A percentile compares a stretch with the other conserved stretches of the same genome.
Conservation (phyloP, 495 filamentous ascomycete species). For the Neurospora cerealis region DNA sequence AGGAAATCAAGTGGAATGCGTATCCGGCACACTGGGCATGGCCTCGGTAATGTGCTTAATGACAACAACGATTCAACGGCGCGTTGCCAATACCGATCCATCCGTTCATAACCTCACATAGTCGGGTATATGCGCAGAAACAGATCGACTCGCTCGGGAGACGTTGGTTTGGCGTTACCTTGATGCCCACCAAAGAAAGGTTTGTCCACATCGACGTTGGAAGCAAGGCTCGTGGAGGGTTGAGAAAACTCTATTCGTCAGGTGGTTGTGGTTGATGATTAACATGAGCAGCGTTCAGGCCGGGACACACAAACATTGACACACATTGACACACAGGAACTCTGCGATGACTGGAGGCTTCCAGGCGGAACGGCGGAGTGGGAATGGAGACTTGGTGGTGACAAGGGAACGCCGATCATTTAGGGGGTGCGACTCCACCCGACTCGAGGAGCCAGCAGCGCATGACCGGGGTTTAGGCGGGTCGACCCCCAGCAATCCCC, state of each 20-base stretch:
- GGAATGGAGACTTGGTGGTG: not conserved
- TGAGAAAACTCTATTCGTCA: constrained; percentile 31
- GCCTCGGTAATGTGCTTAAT: not conserved
- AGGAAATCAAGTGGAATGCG: not conserved
- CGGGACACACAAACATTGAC: not conserved
- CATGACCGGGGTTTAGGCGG: not conserved
- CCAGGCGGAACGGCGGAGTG: constrained; percentile 1
- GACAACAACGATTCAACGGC: not conserved
- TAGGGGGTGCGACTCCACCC: not conserved
- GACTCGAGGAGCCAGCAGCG: not conserved
- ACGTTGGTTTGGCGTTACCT: not conserved
- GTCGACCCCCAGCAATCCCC: not conserved
- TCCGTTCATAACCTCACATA: not conserved
- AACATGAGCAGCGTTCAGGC: not conserved
- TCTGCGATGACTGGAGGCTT: constrained; percentile 1
- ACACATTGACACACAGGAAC: not conserved
- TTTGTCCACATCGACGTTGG: constrained; percentile 6
- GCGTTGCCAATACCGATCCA: not conserved
- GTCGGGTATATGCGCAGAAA: not conserved
- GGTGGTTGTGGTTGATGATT: constrained; percentile 8
- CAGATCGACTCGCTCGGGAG: not conserved
- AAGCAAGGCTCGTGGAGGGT: constrained; percentile 29
- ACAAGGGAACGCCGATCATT: constrained; percentile 12
- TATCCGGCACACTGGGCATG: not conserved
- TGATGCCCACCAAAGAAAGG: not conserved